Base-by-base conservation (phyloP, 495 filamentous ascomycete species). In the Margaritispora aquatica region DNA sequence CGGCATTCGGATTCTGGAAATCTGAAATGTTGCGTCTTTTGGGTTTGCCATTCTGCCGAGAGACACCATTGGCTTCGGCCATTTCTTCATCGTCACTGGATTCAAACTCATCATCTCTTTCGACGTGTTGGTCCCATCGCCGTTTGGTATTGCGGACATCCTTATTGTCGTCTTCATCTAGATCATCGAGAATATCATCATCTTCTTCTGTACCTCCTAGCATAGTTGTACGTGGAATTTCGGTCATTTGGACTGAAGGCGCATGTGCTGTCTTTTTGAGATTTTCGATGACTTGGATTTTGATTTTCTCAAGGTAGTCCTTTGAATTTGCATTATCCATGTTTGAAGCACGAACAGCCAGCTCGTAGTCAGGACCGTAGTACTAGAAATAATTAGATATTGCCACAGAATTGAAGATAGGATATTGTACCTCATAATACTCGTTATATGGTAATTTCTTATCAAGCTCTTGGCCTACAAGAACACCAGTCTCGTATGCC, bases 251-350 rank as follows among this genome's bases (percentile, higher is more conserved):
- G 15, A 97, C 94, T 0, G 90, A 96, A 0, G 95, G 94, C 0
- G 88, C 90, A 65, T 90, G 88, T 1, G 87, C 84, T 0, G 93
- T 97, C 51, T 88, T 88, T 65, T 87, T 87, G 3, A 99, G 82
- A 66, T 99, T 99, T 57, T 96, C 92, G 50, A 96, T 87, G 38
- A 99, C 88, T 57, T 92, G 84, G 21, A 79, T 84, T 69, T 90
- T 93, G 72, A 99, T 99, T 76, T 96, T 97, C 63, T 96, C 88
- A 2, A 98, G 81, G 60, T 99, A 99, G 65, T 97, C 94, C 59
- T 77, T 80, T 27, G 89, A 92, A 69, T 99, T 99, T 19, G 93
- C 90, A 65, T 99, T 99, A 69, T 99, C 94, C 94, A 97, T 99
- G 63, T 99, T 99, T 2, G 91, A 96, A 10, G 94, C 82, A 15